Evolutionary conservation across 1,284 basidiomycete genomes (phyloP), one percentile per base, ranked within the genome.

Genomic region (Ceratobasidium theobromae): DNA sequence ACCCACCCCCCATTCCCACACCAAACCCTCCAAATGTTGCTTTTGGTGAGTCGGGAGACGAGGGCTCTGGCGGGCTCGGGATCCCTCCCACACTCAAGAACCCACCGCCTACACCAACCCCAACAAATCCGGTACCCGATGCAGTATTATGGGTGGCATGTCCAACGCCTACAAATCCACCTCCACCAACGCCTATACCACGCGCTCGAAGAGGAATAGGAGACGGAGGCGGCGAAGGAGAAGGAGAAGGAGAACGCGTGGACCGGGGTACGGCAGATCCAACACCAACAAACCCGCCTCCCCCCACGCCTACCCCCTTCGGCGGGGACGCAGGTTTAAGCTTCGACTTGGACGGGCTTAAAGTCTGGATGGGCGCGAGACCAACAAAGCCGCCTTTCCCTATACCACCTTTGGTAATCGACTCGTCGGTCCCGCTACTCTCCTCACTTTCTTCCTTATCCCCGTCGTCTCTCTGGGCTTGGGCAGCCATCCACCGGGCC

Each of bases 401-500:
- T 1, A 40, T 14, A 6, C 35, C 43, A 25, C 32, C 21, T 25
- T 14, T 23, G 25, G 18, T 11, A 18, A 11, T 40, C 38, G 53
- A 25, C 16, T 41, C 35, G 23, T 27, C 25, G 14, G 21, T 46
- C 25, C 23, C 55, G 16, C 55, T 48, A 9, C 53, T 55, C 57
- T 60, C 57, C 21, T 33, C 57, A 32, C 16, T 35, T 30, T 66
- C 45, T 3, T 62, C 71, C 67, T 46, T 64, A 72, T 72, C 70
- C 72, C 58, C 69, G 1, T 52, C 27, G 4, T 52, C 27, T 6
- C 28, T 28, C 16, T 52, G 69, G 60, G 66, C 75, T 55, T 58
- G 73, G 69, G 66, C 75, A 68, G 85, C 83, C 87, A 91, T 88
- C 71, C 90, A 74, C 43, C 72, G 73, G 76, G 82, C 79, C 82